Evolutionary conservation across 352 stramenopile genomes (phyloP).

Genomic region (Aphanomyces stellatus): DNA sequence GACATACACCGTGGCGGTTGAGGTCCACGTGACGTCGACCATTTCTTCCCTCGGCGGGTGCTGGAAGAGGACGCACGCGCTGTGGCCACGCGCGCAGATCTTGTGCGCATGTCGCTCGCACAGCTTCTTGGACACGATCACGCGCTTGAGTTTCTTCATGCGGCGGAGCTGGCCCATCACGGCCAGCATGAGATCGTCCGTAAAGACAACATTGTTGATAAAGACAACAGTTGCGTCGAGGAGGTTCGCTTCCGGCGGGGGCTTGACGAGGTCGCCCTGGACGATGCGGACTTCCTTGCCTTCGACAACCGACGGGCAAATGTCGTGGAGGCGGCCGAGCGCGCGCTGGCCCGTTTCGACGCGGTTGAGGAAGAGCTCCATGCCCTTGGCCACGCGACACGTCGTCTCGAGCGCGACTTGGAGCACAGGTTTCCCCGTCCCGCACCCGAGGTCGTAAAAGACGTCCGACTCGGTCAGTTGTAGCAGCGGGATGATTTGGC

Average conservation of each 20-base stretch:
- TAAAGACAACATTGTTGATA: conserved; percentile 83
- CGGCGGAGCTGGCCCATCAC: conserved; percentile 52
- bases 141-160: conserved; percentile 49
- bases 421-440: conserved; percentile 69
- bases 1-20: conserved; percentile 60
- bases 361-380: conserved; percentile 81
- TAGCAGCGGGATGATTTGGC: conserved; percentile 57
- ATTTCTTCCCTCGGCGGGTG: conserved; percentile 54
- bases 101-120: conserved; percentile 59
- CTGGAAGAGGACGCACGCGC: conserved; percentile 58
- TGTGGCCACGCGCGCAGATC: conserved; percentile 46
- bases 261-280: conserved; percentile 63
- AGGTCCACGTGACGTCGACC: conserved; percentile 71
- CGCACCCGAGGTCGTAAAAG: conserved; percentile 77
- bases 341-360: conserved; percentile 47
- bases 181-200: conserved; percentile 64
- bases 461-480: conserved; percentile 53
- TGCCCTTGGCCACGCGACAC: conserved; percentile 49
- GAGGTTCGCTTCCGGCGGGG: conserved; percentile 39
- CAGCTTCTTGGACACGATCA: conserved; percentile 75
- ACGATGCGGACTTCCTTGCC: conserved; percentile 51
- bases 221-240: conserved; percentile 76
- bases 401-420: conserved; percentile 64
- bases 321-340: conserved; percentile 39
- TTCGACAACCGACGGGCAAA: conserved; percentile 29